Evolutionary conservation across 148 eudicot species (phyloP), one percentile per base, ranked within the genome.

Genomic region (Camellia japonica): DNA sequence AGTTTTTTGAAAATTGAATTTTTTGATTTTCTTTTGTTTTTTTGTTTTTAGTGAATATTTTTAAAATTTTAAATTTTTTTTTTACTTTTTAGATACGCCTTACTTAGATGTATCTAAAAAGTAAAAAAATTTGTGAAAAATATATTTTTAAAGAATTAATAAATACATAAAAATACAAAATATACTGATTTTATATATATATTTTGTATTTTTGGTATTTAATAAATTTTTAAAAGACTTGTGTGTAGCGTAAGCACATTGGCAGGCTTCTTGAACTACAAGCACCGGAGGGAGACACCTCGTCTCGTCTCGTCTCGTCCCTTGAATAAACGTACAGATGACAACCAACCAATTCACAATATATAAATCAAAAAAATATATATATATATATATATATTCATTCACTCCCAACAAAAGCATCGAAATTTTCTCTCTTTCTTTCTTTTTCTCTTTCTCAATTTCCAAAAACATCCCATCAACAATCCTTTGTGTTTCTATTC

Each of bases 321-420:
- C 58, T 79, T 75, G 38, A 7, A 67, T 69, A 75, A 78, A 72
- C 86, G 84, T 81, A 82, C 65, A 79, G 63, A 70, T 75, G 64
- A 69, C 74, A 79, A 20, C 87, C 84, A 78, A 78, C 77, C 76
- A 78, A 69, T 75, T 16, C 69, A 72, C 74, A 70, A 68, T 59
- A 76, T 69, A 72, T 70, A 76, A 79, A 79, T 77, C 73, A 70
- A 81, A 55, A 23, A 81, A 68, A 71, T 64, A 78, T 63, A 73
- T 30, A 30, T 30, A 30, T 30, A 30, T 30, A 55, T 19, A 68
- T 69, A 62, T 41, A 30, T 56, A 16, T 64, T 67, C 81, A 76
- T 74, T 64, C 77, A 52, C 79, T 59, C 59, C 70, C 70, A 75
- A 13, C 80, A 75, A 80, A 79, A 59, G 54, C 73, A 63, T 46